Evolutionary conservation across 1,139 yeast species (phyloP), one percentile per base, ranked within the genome.

Genomic region (Yamadazyma triangularis): DNA sequence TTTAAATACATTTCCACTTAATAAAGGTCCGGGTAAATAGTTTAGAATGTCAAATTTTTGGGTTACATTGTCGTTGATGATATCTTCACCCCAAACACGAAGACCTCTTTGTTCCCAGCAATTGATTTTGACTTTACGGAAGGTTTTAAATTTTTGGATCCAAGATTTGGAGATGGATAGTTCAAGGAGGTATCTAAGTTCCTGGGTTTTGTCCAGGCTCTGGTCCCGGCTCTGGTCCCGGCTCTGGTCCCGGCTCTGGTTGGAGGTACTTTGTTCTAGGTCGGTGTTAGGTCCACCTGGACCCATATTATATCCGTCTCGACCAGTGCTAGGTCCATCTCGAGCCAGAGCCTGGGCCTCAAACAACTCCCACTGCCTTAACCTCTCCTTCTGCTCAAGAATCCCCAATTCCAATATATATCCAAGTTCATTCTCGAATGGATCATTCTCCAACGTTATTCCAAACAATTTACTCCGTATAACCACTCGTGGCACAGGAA

Each of bases 111-210:
- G 34, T 25, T 40, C 44, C 67, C 70, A 63, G 13, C 39, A 39
- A 5, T 48, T 36, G 11, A 45, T 38, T 37, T 63, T 59, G 8
- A 46, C 45, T 2, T 40, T 26, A 13, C 53, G 47, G 44, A 58
- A 65, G 12, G 45, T 35, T 23, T 43, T 49, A 41, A 40, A 64
- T 35, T 60, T 64, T 28, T 47, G 40, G 18, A 83, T 70, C 97
- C 97, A 89, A 0, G 93, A 75, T 13, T 64, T 65, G 0, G 91
- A 73, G 24, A 84, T 60, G 38, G 82, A 75, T 30, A 45, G 39
- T 26, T 66, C 56, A 13, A 72, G 56, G 6, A 60, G 31, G 9
- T 58, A 55, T 28, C 45, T 50, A 0, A 78, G 77, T 4, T 47
- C 33, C 5, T 49, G 50, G 4, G 73, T 59, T 14, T 53, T 44